phyloP scores from a whole-genome alignment of 2,329 filamentous ascomycete genomes.

The Hymenoscyphus fraxineus region DNA sequence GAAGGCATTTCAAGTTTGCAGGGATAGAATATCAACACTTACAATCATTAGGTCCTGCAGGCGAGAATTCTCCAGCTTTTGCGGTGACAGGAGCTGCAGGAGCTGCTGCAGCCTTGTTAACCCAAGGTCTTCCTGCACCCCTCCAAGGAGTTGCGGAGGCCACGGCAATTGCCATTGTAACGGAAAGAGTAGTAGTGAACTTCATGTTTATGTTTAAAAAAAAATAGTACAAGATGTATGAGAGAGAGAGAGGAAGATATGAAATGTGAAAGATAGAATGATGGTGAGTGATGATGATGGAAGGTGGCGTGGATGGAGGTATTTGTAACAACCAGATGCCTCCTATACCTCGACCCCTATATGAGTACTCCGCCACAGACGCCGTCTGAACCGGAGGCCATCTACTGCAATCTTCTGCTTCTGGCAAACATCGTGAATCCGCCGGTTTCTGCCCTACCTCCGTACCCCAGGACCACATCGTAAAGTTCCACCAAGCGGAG shows the following conservation, averaged over 20 bases:
- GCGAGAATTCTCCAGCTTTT: background rate
- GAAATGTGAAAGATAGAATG: no score
- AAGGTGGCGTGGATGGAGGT: conserved; percentile 1
- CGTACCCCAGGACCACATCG: no score
- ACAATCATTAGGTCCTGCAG: background rate
- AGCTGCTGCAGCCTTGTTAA: no score
- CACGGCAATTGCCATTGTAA: background rate
- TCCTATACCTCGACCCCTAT: background rate
- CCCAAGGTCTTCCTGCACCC: background rate
- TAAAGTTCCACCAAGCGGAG: no score
- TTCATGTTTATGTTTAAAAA: background rate
- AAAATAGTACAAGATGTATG: no score
- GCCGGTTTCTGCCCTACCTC: no score
- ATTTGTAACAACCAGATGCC: background rate
- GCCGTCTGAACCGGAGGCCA: background rate
- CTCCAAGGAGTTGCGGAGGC: background rate
- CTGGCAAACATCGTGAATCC: background rate
- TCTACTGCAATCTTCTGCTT: background rate
- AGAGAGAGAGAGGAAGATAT: no score
- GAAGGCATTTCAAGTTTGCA: background rate
- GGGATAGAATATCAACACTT: background rate
- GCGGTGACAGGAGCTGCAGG: no score
- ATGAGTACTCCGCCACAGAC: background rate
- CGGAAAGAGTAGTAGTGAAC: background rate
- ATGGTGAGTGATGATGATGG: background rate